Conservation (phyloP, 1,139 yeast species). For the Lodderomyces oxycetoniae region DNA sequence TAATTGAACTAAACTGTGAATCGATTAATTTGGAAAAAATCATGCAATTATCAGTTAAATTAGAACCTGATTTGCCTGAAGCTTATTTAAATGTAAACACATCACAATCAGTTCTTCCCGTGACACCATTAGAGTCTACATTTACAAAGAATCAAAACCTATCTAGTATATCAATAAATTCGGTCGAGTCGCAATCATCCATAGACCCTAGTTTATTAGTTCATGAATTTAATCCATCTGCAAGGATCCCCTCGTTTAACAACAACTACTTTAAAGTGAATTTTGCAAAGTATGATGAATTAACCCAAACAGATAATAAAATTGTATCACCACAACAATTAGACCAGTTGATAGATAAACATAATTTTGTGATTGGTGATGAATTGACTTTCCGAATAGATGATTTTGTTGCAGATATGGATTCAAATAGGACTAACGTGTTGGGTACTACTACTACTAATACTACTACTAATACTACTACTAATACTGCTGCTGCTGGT, state of each 20-base stretch:
- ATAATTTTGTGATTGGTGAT: constrained; percentile 28
- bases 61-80: constrained; percentile 42
- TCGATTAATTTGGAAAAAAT: constrained; percentile 35
- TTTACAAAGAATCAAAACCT: constrained; percentile 4
- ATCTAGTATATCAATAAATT: constrained; percentile 22
- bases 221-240: constrained; percentile 16
- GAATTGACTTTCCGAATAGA: constrained; percentile 38
- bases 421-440: constrained; percentile 11
- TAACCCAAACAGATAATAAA: constrained; percentile 17
- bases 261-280: constrained; percentile 35
- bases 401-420: constrained; percentile 29
- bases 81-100: constrained; percentile 24
- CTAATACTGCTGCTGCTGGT: background rate
- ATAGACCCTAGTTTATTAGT: background rate
- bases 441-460: background rate
- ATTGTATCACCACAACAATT: constrained; percentile 14
- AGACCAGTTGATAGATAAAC: constrained; percentile 20
- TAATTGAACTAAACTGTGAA: constrained; percentile 39
- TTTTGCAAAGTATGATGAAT: constrained; percentile 36
- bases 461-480: background rate
- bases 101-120: constrained; percentile 8
- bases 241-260: constrained; percentile 36
- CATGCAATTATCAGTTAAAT: constrained; percentile 35
- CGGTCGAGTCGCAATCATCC: constrained; percentile 20
- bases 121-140: constrained; percentile 12